phyloP scores from a whole-genome alignment of 2,329 filamentous ascomycete species.

The Scorias spongiosa region DNA sequence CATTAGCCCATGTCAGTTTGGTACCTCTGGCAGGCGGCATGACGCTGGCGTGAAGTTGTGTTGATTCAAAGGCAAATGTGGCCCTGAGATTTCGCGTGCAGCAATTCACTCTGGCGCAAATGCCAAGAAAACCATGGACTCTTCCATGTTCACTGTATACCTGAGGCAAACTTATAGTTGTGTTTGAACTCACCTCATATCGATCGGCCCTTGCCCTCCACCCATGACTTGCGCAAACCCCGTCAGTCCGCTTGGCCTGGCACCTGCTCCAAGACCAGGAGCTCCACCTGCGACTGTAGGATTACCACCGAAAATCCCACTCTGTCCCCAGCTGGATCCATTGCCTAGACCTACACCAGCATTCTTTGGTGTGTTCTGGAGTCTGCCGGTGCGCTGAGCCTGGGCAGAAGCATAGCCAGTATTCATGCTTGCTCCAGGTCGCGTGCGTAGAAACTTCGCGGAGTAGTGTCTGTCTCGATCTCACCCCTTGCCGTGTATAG shows the following conservation, averaged over 20 bases:
- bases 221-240: constrained; percentile 22
- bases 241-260: constrained; percentile 15
- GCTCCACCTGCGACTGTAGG: not conserved
- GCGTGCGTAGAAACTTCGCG: not conserved
- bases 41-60: no score
- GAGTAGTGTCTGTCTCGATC: not conserved
- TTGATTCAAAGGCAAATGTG: no score
- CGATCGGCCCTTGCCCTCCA: constrained; percentile 18
- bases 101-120: no score
- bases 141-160: no score
- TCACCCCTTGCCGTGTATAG: no score
- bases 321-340: constrained; percentile 37
- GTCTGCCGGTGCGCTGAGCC: constrained; percentile 2
- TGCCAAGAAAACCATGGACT: no score
- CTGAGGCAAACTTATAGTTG: not conserved
- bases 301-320: not conserved
- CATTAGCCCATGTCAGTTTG: constrained; percentile 7
- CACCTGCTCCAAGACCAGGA: constrained; percentile 7
- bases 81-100: no score
- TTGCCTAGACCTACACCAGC: constrained; percentile 25
- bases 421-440: not conserved
- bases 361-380: constrained; percentile 19
- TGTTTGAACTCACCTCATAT: constrained; percentile 20
- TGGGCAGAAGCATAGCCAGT: not conserved
- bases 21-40: no score